Conservation (phyloP, 192 early-diverging fungal species). For the Backusella tuberculispora region DNA sequence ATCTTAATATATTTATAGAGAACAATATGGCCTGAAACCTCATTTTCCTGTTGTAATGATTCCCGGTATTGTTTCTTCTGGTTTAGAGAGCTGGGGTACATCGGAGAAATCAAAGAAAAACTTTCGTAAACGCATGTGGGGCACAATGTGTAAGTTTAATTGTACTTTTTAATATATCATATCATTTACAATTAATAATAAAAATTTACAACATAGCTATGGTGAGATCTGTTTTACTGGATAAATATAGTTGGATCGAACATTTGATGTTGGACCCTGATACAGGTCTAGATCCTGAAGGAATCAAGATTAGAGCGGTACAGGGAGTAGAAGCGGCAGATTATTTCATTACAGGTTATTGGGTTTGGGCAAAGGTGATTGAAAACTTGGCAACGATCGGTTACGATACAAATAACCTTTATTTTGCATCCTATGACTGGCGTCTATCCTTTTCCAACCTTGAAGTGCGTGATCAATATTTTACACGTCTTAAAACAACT, state of each 20-base stretch:
- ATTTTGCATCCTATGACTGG: slow-evolving; percentile 90
- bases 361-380: slow-evolving; percentile 87
- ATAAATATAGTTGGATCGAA: slow-evolving; percentile 85
- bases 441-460: slow-evolving; percentile 77
- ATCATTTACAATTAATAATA: not conserved
- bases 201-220: slow-evolving; percentile 51
- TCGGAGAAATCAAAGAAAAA: slow-evolving; percentile 78
- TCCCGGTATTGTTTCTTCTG: slow-evolving; percentile 90
- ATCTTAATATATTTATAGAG: slow-evolving; percentile 11
- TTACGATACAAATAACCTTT: slow-evolving; percentile 88
- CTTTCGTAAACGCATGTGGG: slow-evolving; percentile 89
- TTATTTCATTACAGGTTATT: slow-evolving; percentile 89
- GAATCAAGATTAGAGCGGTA: slow-evolving; percentile 83
- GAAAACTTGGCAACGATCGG: slow-evolving; percentile 84
- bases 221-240: slow-evolving; percentile 82
- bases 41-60: slow-evolving; percentile 76
- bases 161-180: not conserved
- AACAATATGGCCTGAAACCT: slow-evolving; percentile 44
- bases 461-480: slow-evolving; percentile 83
- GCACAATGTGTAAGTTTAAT: slow-evolving; percentile 63
- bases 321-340: slow-evolving; percentile 86
- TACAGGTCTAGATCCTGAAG: slow-evolving; percentile 86
- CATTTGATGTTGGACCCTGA: slow-evolving; percentile 81
- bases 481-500: slow-evolving; percentile 69
- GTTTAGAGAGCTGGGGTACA: slow-evolving; percentile 88